Evolutionary conservation across 78 protist species (phyloP).

Genomic region (Blattamonas nauphoetae): DNA sequence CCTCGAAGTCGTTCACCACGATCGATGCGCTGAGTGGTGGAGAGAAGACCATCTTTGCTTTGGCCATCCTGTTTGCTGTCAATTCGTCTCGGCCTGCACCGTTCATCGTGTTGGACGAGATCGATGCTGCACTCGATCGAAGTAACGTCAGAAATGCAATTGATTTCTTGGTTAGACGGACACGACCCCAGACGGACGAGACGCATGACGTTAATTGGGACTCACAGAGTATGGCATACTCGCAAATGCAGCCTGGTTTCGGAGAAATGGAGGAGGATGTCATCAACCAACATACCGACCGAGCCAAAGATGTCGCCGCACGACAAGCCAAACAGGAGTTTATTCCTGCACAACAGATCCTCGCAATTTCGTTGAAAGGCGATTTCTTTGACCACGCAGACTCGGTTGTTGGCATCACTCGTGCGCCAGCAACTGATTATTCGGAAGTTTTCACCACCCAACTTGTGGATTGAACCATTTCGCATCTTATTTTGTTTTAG

Average conservation of each 20-base stretch:
- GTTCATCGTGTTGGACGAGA: constrained; percentile 95
- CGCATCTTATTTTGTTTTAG: too few relatives aligned
- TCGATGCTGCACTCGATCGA: constrained; percentile 96
- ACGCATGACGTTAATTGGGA: too few relatives aligned
- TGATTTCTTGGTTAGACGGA: constrained; percentile 10
- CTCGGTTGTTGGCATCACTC: not conserved
- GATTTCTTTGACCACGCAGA: constrained; percentile 32
- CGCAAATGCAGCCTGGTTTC: not conserved
- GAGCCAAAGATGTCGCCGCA: not conserved
- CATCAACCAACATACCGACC: not conserved
- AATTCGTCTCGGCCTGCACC: constrained; percentile 82
- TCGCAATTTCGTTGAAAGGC: constrained; percentile 82
- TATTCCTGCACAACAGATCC: constrained; percentile 34
- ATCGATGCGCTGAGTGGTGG: constrained; percentile 93
- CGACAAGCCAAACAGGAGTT: not conserved
- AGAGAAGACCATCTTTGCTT: constrained; percentile 95
- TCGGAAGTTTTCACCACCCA: not conserved
- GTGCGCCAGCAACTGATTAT: not conserved
- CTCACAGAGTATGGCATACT: too few relatives aligned
- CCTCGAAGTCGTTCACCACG: constrained; percentile 82
- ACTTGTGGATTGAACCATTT: too few relatives aligned
- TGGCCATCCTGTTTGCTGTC: constrained; percentile 94
- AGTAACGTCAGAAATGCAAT: constrained; percentile 74
- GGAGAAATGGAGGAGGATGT: not conserved
- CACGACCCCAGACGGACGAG: too few relatives aligned